Base-by-base conservation (phyloP, 2,329 filamentous ascomycete species). In the Leptographium lundbergii region DNA sequence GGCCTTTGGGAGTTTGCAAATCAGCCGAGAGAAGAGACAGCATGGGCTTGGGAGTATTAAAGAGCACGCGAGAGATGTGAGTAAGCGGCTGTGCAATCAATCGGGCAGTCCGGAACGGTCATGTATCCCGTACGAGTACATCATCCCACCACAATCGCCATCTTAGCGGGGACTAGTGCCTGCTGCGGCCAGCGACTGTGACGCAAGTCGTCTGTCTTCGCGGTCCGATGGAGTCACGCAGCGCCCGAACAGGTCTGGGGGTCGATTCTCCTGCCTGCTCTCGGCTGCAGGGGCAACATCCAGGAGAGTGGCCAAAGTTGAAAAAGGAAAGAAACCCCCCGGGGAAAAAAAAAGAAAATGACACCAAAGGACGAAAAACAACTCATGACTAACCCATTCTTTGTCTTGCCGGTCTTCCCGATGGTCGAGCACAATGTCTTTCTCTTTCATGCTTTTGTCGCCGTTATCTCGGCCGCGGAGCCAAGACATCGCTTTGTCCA, bases 1-100 rank as follows among this genome's bases (percentile, higher is more conserved):
- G 51, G 85, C 84, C 86, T 89, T 67, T 22, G n/a, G n/a, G 14
- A 25, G 25, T 24, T 25, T 32, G 9, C 9, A 19, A 53, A 42
- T 25, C 25, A 54, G 48, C 27, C 42, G 25, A 14, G 11, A 24
- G 6, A 50, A 50, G 11, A 19, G 25, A 29, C 13, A 51, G 11
- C 24, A 51, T 25, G 48, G 48, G 14, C 19, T 29, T 7, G 51
- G 51, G 6, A 27, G 19, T 29, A 27, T 27, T 51, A 51, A 51
- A 51, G 22, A 42, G 22, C 14, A 54, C 2, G 5, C 47, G 47
- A 24, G 2, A 42, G 39, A 19, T 6, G 39, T 42, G 39, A 42
- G 39, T 42, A 42, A 42, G 39, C 39, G 13, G 39, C 39, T 42
- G 39, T 42, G 39, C 39, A 42, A 42, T 42, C 39, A 42, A 42